Base-by-base conservation (phyloP, 1,284 basidiomycete species). In the Anthracocystis panici-leucophaei region DNA sequence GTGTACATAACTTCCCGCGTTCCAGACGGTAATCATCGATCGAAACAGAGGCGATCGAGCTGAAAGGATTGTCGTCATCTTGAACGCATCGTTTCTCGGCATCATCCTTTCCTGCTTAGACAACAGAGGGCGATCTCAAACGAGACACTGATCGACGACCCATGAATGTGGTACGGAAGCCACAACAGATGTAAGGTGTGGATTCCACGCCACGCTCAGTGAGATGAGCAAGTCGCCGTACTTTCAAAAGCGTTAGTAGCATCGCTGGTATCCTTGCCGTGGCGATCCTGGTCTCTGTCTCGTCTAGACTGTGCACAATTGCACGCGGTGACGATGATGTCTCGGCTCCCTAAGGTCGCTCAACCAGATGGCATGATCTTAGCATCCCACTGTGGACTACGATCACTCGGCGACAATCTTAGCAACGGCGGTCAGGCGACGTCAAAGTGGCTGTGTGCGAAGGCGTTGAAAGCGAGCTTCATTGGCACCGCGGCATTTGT, bases 291-390 rank as follows among this genome's bases (percentile, higher is more conserved):
- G 23, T 35, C 23, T 20, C 29, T 35, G 54, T 56, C 44, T 56
- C 54, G 20, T 33, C 21, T 18, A n/a, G 27, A 33, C 40, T 5
- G 27, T 35, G 4, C n/a, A 33, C 33, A 33, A 33, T 33, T 33
- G 35, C 29, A 49, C 25, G 27, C 46, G 46, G 40, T 42, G 38
- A 49, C 38, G 48, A 50, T 18, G 10, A 14, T 46, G 44, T 56
- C 54, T 46, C 54, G 54, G 31, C 5, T 56, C 42, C 2, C 20
- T 10, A 48, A 21, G 46, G 27, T 48, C 46, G 27, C 46, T 48
- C 16, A n/a, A 18, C 27, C 46, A 49, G 27, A 12, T 18, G 27
- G 27, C 8, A 12, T 10, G n/a, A 20, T 31, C n/a, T 20, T 10
- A 10, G n/a, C n/a, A 31, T 31, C 11, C 12, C 35, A 38, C 14